Base-by-base conservation (phyloP, 306 rosid species). In the Urtica urens region DNA sequence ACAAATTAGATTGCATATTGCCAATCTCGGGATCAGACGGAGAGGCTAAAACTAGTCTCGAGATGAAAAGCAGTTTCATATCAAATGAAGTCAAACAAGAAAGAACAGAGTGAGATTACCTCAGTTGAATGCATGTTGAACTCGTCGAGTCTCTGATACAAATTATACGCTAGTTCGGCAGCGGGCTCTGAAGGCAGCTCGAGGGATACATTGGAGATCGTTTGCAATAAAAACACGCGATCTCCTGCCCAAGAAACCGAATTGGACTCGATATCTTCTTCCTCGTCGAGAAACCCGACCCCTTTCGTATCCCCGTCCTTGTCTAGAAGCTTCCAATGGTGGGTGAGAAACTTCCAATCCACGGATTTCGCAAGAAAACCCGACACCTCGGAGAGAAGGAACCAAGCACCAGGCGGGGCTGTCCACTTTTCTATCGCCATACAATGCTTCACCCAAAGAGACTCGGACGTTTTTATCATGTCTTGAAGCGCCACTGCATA, bases 331-430 rank as follows among this genome's bases (percentile, higher is more conserved):
- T 78, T 64, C 95, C 97, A 88, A 53, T 88, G 93, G 75, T 88
- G 97, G 66, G 66, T 65, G 64, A 88, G 97, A 60, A 88, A 88
- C 54, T 84, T 78, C 97, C 95, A 88, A 52, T 81, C 78, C 50
- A 88, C 86, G 49, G 72, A 68, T 76, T 81, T 78, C 55, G 83
- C 59, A 70, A 88, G 90, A 63, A 60, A 88, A 27, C 71, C 65
- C 11, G 97, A 88, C 48, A 84, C 82, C 81, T 88, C 95, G 19
- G 97, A 84, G 49, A 88, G 58, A 49, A 88, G 93, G 75, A 88
- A 77, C 97, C 97, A 84, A 50, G 93, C 85, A 59, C 97, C 97
- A 0, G 74, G 75, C 11, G 95, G 97, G 38, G 97, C 95, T 26
- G 81, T 84, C 97, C 97, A 88, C 62, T 78, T 78, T 63, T 72